A percentile compares a stretch with the other conserved stretches of the same genome.
Conservation (phyloP, 306 rosid genomes). For the Vigna reflexopilosa region DNA sequence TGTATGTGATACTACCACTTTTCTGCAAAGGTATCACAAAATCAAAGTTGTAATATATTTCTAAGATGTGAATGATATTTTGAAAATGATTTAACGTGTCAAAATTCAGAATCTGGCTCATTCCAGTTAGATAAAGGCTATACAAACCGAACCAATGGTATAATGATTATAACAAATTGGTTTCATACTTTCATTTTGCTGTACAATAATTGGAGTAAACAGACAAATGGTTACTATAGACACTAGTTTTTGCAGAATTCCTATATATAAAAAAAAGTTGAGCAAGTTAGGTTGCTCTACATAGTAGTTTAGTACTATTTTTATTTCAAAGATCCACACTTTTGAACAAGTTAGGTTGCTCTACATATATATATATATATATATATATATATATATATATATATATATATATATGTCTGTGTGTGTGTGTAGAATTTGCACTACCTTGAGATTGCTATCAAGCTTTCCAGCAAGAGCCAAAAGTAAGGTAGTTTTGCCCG, state of each 20-base stretch:
- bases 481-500: constrained; percentile 84
- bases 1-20: constrained; percentile 75
- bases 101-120: background rate
- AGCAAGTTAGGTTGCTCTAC: background rate
- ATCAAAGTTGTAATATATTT: constrained; percentile 1
- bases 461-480: constrained; percentile 85
- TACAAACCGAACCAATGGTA: background rate
- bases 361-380: no score
- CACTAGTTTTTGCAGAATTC: background rate
- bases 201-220: background rate
- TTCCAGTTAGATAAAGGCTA: background rate
- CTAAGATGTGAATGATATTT: constrained; percentile 6
- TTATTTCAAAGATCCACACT: background rate
- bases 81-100: background rate
- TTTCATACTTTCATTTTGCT: background rate
- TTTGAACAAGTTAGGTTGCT: no score
- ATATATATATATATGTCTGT: background rate
- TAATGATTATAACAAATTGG: background rate
- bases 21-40: constrained; percentile 49
- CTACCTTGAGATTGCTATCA: constrained; percentile 65
- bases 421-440: background rate
- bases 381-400: no score
- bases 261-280: background rate
- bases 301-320: constrained; percentile 5
- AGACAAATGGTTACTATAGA: background rate